phyloP scores from a whole-genome alignment of 495 filamentous ascomycete species.

The Umbilicaria muhlenbergii region DNA sequence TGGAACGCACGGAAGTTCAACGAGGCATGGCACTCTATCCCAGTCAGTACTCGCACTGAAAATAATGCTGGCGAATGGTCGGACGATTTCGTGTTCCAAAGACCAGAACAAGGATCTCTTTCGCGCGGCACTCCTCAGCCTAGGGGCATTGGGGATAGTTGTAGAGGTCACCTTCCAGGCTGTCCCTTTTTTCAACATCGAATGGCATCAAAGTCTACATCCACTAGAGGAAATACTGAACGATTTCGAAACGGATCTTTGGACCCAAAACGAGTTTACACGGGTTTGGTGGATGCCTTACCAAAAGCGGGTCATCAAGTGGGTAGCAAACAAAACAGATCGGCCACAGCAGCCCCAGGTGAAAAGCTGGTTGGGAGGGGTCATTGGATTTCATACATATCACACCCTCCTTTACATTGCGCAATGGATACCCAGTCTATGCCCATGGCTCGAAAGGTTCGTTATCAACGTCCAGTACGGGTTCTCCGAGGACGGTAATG shows the following conservation, averaged over 20 bases:
- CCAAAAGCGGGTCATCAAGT: conserved; percentile 67
- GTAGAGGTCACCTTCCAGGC: conserved; percentile 76
- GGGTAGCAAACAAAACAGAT: conserved; percentile 64
- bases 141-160: conserved; percentile 83
- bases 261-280: conserved; percentile 76
- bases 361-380: conserved; percentile 61
- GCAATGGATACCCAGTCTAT: conserved; percentile 60
- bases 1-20: conserved; percentile 79
- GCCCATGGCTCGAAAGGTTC: conserved; percentile 83
- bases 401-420: conserved; percentile 71
- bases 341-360: conserved; percentile 31
- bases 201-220: conserved; percentile 72
- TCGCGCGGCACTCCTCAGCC: conserved; percentile 69
- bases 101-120: conserved; percentile 64
- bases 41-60: conserved; percentile 55
- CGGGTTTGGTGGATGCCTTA: conserved; percentile 98
- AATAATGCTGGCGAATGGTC: conserved; percentile 72
- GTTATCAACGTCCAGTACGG: conserved; percentile 94
- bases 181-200: conserved; percentile 57
- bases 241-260: conserved; percentile 59
- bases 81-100: conserved; percentile 54
- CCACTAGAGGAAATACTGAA: conserved; percentile 47
- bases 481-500: conserved; percentile 47
- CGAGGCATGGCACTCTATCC: conserved; percentile 70
- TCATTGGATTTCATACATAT: conserved; percentile 73